phyloP scores from a whole-genome alignment of 768 basidiomycete species.

The Leucocoprinus birnbaumii region DNA sequence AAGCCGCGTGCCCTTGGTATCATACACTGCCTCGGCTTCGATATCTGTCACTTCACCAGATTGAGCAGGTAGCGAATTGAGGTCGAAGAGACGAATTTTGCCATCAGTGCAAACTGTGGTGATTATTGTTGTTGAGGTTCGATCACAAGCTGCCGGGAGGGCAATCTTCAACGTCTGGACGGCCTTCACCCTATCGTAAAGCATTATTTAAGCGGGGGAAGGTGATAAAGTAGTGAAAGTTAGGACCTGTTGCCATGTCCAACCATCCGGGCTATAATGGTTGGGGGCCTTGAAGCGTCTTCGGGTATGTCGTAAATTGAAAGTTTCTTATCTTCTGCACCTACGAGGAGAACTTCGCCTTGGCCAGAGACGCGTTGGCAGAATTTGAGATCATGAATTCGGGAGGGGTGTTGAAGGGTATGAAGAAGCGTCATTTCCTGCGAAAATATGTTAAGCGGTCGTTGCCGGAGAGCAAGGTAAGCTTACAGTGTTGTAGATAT shows the following conservation, averaged over 20 bases:
- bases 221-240: neutral
- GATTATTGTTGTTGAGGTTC: slow-evolving; percentile 54
- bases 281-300: slow-evolving; percentile 43
- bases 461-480: too few relatives aligned
- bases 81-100: slow-evolving; percentile 72
- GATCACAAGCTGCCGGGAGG: slow-evolving; percentile 37
- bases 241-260: slow-evolving; percentile 85
- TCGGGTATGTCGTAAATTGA: slow-evolving; percentile 67
- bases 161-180: slow-evolving; percentile 64
- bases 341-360: slow-evolving; percentile 75
- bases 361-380: slow-evolving; percentile 51
- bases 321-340: slow-evolving; percentile 87
- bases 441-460: neutral
- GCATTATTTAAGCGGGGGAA: slow-evolving; percentile 1
- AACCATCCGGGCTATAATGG: slow-evolving; percentile 63
- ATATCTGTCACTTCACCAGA: slow-evolving; percentile 32
- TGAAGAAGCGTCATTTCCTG: slow-evolving; percentile 80
- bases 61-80: slow-evolving; percentile 43
- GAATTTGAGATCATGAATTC: slow-evolving; percentile 85
- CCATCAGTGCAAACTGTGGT: slow-evolving; percentile 91
- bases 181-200: slow-evolving; percentile 67
- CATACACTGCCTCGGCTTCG: slow-evolving; percentile 62
- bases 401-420: slow-evolving; percentile 71
- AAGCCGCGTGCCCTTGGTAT: slow-evolving; percentile 83
- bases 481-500: slow-evolving; percentile 78